Percentiles rank a stretch among this genome's conserved stretches.
Evolutionary conservation across 345 rosid genomes (phyloP).

Genomic region (Citropsis articulata): DNA sequence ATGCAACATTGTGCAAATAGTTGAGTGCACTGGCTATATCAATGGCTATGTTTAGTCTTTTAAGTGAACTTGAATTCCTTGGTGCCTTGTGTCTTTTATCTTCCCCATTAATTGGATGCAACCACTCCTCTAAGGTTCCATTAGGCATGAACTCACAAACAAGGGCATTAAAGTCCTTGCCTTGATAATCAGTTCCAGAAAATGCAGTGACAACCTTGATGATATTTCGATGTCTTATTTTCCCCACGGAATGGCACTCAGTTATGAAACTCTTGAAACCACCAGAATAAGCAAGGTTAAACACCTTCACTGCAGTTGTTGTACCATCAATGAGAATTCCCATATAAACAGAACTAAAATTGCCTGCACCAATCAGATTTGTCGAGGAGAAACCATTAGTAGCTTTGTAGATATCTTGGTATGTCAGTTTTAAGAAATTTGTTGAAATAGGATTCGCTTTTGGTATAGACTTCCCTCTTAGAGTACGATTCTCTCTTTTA

Average conservation of each 20-base stretch:
- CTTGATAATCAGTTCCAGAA: neutral
- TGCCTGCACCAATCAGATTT: neutral
- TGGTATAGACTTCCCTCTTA: neutral
- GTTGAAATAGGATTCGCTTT: neutral
- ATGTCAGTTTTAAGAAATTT: neutral
- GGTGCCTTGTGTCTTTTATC: too few species aligned
- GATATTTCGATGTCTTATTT: neutral
- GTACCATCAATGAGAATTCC: neutral
- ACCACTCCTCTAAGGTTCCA: too few species aligned
- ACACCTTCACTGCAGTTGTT: constrained; percentile 14
- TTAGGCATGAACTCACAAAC: too few species aligned
- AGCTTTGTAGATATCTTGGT: neutral
- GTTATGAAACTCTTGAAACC: neutral
- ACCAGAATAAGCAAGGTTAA: neutral
- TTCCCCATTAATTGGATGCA: too few species aligned
- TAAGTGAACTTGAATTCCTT: too few species aligned
- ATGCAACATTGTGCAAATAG: too few species aligned
- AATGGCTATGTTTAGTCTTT: too few species aligned
- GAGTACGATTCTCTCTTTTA: neutral
- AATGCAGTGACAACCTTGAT: neutral
- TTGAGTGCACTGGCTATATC: too few species aligned
- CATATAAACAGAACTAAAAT: neutral
- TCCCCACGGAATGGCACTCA: neutral
- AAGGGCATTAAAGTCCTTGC: too few species aligned
- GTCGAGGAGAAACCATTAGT: neutral